Base-by-base conservation (phyloP, 2,329 filamentous ascomycete genomes). In the Neonectria punicea region DNA sequence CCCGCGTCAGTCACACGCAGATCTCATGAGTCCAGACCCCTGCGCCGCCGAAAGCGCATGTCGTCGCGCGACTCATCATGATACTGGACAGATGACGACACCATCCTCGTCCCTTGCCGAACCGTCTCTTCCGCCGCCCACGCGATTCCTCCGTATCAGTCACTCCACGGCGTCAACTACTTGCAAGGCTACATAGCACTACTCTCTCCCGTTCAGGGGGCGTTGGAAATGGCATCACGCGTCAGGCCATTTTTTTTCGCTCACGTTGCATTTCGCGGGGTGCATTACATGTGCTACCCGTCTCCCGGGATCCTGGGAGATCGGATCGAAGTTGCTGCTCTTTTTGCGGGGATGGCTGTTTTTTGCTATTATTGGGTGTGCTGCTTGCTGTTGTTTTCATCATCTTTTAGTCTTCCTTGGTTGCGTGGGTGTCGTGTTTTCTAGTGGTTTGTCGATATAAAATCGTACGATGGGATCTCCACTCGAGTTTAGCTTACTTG, bases 231-330 rank as follows among this genome's bases (percentile, higher is more conserved):
- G 53, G 32, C 39, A 34, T 46, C 41, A 32, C n/a, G 22, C 20
- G 73, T 74, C 72, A 73, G 68, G 62, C 71, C 72, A 74, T 74
- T 69, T 62, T 65, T 4, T 65, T 1, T 53, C 53, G 55, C 68
- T 62, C 59, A 65, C 56, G 71, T 74, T 74, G 63, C 69, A 74
- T 74, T 74, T 74, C 71, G 71, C 66, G 73, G 73, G 72, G 72
- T 70, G 36, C 36, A 39, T 39, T 39, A 16, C 36, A 16, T 39
- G 36, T 39, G 36, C 14, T 39, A 39, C 36, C 36, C 36, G 36
- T 1, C 36, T 16, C 22, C 32, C 54, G 41, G 28, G 41, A 57
- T n/a, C 25, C 32, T 46, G 22, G 54, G 41, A 30, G 9, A 49
- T 51, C 49, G n/a, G 49, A 51, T 51, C 49, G 49, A 32, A 16